phyloP scores from a whole-genome alignment of 2,329 filamentous ascomycete species.

The Trichoderma polysporum region DNA sequence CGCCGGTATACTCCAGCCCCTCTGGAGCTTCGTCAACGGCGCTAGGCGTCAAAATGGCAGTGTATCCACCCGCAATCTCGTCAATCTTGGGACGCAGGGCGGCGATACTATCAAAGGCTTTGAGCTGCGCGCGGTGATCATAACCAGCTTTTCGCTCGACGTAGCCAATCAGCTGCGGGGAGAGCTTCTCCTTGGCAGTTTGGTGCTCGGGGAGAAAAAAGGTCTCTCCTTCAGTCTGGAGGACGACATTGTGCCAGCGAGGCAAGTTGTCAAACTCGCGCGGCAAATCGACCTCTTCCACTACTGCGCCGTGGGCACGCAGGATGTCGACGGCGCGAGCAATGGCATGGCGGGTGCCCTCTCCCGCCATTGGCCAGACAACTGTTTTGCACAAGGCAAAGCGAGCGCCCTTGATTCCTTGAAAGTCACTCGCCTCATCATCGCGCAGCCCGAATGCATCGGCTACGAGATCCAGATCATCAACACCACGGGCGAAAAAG shows the following conservation, averaged over 20 bases:
- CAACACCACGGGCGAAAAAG: slow-evolving; percentile 56
- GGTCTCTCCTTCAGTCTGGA: slow-evolving; percentile 52
- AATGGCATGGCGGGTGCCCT: slow-evolving; percentile 45
- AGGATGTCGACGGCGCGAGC: slow-evolving; percentile 42
- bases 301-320: slow-evolving; percentile 47
- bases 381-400: slow-evolving; percentile 56
- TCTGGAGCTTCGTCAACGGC: slow-evolving; percentile 59
- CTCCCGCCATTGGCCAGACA: slow-evolving; percentile 49
- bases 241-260: slow-evolving; percentile 52
- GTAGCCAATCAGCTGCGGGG: slow-evolving; percentile 45
- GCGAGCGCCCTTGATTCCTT: slow-evolving; percentile 46
- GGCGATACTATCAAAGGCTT: slow-evolving; percentile 55
- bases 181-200: slow-evolving; percentile 47
- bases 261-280: slow-evolving; percentile 48
- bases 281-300: slow-evolving; percentile 57
- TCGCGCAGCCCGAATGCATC: slow-evolving; percentile 55
- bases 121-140: slow-evolving; percentile 48
- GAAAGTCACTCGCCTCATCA: slow-evolving; percentile 38
- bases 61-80: slow-evolving; percentile 49
- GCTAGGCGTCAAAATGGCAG: slow-evolving; percentile 58
- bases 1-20: slow-evolving; percentile 54
- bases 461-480: slow-evolving; percentile 57
- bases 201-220: slow-evolving; percentile 56
- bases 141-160: slow-evolving; percentile 49
- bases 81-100: slow-evolving; percentile 56